Evolutionary conservation across 768 basidiomycete species (phyloP).

Genomic region (Terana coerulea): DNA sequence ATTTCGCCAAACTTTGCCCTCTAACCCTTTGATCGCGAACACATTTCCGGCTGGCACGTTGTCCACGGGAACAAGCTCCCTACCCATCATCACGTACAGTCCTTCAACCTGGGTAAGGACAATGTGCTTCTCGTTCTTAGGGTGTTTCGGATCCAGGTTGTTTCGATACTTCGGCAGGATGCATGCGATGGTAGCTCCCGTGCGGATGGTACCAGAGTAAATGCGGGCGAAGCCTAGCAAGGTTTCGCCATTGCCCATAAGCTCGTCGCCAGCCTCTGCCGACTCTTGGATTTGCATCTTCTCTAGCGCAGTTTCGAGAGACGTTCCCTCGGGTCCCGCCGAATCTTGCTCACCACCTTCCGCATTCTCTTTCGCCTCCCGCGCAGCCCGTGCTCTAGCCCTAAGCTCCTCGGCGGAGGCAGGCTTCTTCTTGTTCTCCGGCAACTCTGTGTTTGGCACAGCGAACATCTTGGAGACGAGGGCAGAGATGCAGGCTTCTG

Average conservation of each 20-base stretch:
- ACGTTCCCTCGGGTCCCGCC: conserved; percentile 6
- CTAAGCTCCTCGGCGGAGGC: conserved; percentile 85
- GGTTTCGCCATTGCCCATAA: conserved; percentile 47
- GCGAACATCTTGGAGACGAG: conserved; percentile 99
- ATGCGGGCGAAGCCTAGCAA: conserved; percentile 91
- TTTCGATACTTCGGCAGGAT: conserved; percentile 86
- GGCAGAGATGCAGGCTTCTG: conserved; percentile 64
- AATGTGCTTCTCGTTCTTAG: conserved; percentile 64
- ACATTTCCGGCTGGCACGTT: conserved; percentile 89
- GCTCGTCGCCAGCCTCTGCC: conserved; percentile 17
- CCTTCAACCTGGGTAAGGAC: conserved; percentile 60
- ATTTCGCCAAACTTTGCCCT: conserved; percentile 85
- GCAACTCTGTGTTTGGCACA: conserved; percentile 73
- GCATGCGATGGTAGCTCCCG: conserved; percentile 61
- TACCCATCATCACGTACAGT: conserved; percentile 97
- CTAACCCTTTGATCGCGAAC: conserved; percentile 87
- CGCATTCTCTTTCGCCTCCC: conserved; percentile 30
- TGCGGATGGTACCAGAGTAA: conserved; percentile 81
- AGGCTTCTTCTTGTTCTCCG: conserved; percentile 76
- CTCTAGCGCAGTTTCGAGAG: conserved; percentile 19
- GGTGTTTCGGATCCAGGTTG: conserved; percentile 57
- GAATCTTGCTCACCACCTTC: conserved; percentile 10
- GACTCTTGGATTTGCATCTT: conserved; percentile 19
- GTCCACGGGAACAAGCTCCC: conserved; percentile 83
- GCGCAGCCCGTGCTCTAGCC: conserved; percentile 52